Evolutionary conservation across 2,329 filamentous ascomycete species (phyloP).

Genomic region (Xylaria sp.): DNA sequence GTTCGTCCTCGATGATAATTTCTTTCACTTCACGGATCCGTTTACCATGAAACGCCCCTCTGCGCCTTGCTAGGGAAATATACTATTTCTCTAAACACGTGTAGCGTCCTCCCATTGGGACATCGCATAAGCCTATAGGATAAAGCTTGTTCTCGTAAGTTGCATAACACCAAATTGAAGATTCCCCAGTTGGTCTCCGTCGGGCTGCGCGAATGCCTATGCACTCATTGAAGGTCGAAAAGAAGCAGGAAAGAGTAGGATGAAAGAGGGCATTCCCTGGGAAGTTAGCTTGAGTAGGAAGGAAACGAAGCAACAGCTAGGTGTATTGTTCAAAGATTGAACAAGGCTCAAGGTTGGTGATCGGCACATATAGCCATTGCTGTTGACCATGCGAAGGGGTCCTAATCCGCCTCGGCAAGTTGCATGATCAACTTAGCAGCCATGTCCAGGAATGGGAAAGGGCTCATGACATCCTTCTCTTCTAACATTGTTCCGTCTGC

Average conservation of each 20-base stretch:
- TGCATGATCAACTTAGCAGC: constrained; percentile 93
- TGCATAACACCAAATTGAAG: background rate
- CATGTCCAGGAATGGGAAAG: constrained; percentile 95
- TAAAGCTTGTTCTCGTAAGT: background rate
- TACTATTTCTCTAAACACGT: background rate
- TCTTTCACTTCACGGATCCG: constrained; percentile 19
- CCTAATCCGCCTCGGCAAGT: constrained; percentile 80
- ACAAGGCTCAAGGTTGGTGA: background rate
- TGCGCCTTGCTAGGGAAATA: background rate
- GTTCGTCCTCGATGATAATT: constrained; percentile 11
- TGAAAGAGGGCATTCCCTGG: background rate
- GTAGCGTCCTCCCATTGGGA: background rate
- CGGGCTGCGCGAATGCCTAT: background rate
- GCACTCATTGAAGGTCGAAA: background rate
- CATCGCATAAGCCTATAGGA: constrained; percentile 3
- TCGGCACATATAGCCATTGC: background rate
- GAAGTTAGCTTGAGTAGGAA: background rate
- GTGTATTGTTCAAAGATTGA: constrained; percentile 17
- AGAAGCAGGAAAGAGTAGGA: background rate
- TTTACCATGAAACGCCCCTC: constrained; percentile 8
- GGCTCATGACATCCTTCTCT: constrained; percentile 94
- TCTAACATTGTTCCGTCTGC: constrained; percentile 78
- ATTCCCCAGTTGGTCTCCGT: background rate
- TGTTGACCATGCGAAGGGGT: constrained; percentile 2
- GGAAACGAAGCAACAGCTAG: background rate